Evolutionary conservation across 108 stramenopile genomes (phyloP).

Genomic region (Skeletonema tropicum): DNA sequence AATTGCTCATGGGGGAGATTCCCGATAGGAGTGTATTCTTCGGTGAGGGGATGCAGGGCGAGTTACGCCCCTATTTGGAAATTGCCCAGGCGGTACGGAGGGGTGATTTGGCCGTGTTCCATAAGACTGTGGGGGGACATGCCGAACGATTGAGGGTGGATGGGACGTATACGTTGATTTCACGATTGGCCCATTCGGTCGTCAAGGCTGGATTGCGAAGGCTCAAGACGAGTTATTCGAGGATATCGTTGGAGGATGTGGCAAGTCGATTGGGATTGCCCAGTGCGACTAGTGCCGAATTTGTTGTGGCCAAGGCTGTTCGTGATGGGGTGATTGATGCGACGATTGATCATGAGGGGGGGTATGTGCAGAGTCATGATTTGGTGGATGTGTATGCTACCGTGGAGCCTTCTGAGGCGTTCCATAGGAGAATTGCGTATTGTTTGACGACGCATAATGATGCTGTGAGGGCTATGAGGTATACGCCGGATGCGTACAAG

Average conservation of each 20-base stretch:
- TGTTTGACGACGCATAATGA: conserved; percentile 99
- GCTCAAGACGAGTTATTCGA: conserved; percentile 67
- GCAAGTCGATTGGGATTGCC: conserved; percentile 88
- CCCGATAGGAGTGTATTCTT: conserved; percentile 91
- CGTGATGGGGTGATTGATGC: conserved; percentile 98
- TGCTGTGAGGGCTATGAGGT: conserved; percentile 96
- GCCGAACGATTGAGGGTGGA: conserved; percentile 71
- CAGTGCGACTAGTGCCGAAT: conserved; percentile 89
- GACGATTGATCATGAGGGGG: conserved; percentile 95
- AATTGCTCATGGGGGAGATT: conserved; percentile 97
- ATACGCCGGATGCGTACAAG: conserved; percentile 96
- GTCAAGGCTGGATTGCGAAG: conserved; percentile 98
- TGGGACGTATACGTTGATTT: conserved; percentile 91
- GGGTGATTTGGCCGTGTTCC: conserved; percentile 92
- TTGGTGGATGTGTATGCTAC: conserved; percentile 96
- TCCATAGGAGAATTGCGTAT: conserved; percentile 97
- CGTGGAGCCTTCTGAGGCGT: conserved; percentile 96
- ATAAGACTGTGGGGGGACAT: conserved; percentile 72
- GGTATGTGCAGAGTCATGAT: conserved; percentile 90
- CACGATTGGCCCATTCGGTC: conserved; percentile 95
- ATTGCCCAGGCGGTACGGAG: conserved; percentile 96
- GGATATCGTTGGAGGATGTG: conserved; percentile 93
- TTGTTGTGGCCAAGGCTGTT: conserved; percentile 97
- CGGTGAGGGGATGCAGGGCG: conserved; percentile 72
- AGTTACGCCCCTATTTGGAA: conserved; percentile 89